Conservation (phyloP, 2,329 filamentous ascomycete species). For the Paraphaeosphaeria minitans region DNA sequence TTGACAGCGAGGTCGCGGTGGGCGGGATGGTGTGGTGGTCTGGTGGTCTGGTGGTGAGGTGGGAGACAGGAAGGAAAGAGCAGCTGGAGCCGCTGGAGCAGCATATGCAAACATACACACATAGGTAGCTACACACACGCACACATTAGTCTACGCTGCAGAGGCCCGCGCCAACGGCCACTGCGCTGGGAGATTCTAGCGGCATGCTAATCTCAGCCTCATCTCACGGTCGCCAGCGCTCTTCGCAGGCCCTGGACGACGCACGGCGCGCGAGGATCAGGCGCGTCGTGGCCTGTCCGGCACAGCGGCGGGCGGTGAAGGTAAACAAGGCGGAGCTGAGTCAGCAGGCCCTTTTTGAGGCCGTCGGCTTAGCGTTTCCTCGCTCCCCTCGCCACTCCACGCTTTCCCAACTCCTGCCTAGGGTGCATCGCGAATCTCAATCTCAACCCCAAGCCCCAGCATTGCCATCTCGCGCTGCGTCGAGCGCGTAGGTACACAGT, state of each 20-base stretch:
- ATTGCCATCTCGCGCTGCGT: constrained; percentile 9
- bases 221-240: constrained; percentile 5
- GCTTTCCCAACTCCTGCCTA: constrained; percentile 46
- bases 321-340: constrained; percentile 18
- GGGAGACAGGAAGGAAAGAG: neutral
- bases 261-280: constrained; percentile 17
- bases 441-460: constrained; percentile 30
- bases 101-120: neutral
- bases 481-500: neutral
- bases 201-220: constrained; percentile 16
- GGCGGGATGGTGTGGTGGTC: neutral
- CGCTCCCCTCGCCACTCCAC: constrained; percentile 33
- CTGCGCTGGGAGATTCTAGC: constrained; percentile 12
- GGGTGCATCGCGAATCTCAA: constrained; percentile 47
- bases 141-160: constrained; percentile 3
- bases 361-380: constrained; percentile 19
- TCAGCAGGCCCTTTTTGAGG: constrained; percentile 22
- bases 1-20: neutral
- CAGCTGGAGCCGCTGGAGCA: neutral
- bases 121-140: neutral
- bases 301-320: neutral
- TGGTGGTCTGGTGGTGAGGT: no score
- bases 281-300: neutral
- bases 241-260: constrained; percentile 10
- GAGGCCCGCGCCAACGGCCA: constrained; percentile 8